Conservation (phyloP, 192 early-diverging fungal genomes). For the Rhizophagus sp. region DNA sequence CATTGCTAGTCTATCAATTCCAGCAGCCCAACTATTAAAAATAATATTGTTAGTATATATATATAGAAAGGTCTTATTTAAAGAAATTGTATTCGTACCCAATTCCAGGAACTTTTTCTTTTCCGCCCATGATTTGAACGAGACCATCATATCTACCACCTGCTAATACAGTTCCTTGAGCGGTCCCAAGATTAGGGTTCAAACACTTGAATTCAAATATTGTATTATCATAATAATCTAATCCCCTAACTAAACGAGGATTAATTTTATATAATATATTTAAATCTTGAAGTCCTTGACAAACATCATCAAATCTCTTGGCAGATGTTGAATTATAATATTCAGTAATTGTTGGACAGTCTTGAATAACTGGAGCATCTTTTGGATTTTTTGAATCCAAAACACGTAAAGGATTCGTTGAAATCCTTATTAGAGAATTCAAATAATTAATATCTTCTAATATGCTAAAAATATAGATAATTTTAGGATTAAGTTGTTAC, state of each 20-base stretch:
- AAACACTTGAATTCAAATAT: slow-evolving; percentile 62
- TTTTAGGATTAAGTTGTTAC: slow-evolving; percentile 31
- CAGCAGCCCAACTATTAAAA: slow-evolving; percentile 60
- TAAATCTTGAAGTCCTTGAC: slow-evolving; percentile 41
- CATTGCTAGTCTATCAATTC: slow-evolving; percentile 60
- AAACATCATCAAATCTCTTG: slow-evolving; percentile 51
- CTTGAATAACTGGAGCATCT: slow-evolving; percentile 44
- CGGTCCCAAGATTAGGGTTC: slow-evolving; percentile 40
- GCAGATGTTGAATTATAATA: slow-evolving; percentile 42
- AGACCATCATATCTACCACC: slow-evolving; percentile 69
- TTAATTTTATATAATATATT: slow-evolving; percentile 55
- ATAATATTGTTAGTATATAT: neutral
- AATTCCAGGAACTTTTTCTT: slow-evolving; percentile 50
- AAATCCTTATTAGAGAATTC: slow-evolving; percentile 36
- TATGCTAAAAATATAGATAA: neutral
- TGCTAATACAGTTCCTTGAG: slow-evolving; percentile 67
- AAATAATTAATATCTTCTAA: neutral
- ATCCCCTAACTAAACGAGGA: slow-evolving; percentile 57
- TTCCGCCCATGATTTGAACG: slow-evolving; percentile 54
- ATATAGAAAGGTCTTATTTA: neutral
- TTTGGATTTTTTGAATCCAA: slow-evolving; percentile 61
- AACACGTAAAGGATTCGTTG: slow-evolving; percentile 62
- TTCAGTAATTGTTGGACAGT: slow-evolving; percentile 46
- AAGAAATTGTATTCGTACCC: slow-evolving; percentile 35
- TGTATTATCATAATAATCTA: slow-evolving; percentile 74